Evolutionary conservation across 805 yeast species (phyloP).

Genomic region (Monosporozyma yasuniensis): DNA sequence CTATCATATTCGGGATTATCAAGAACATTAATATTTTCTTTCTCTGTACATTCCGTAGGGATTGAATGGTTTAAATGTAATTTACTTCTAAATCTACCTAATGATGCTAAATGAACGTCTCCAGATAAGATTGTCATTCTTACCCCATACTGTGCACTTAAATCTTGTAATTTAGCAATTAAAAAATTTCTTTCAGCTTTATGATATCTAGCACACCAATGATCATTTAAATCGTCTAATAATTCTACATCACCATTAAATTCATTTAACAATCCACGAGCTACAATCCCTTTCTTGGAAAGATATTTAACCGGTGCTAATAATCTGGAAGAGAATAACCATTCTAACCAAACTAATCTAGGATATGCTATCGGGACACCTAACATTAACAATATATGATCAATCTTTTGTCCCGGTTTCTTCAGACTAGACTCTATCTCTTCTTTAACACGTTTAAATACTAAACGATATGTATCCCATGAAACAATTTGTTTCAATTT

Average conservation of each 20-base stretch:
- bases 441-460: conserved; percentile 49
- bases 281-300: conserved; percentile 52
- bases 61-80: conserved; percentile 37
- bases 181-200: conserved; percentile 75
- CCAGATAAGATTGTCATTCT: conserved; percentile 84
- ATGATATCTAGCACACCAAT: conserved; percentile 90
- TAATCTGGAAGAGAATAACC: conserved; percentile 51
- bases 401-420: conserved; percentile 37
- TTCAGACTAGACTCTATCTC: conserved; percentile 38
- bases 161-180: conserved; percentile 49
- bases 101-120: conserved; percentile 83
- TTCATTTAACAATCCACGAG: conserved; percentile 73
- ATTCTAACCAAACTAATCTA: conserved; percentile 83
- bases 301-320: conserved; percentile 56
- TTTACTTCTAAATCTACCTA: conserved; percentile 66
- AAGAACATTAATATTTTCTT: conserved; percentile 34
- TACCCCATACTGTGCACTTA: conserved; percentile 55
- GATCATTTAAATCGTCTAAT: conserved; percentile 88
- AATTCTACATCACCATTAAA: conserved; percentile 89
- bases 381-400: conserved; percentile 72
- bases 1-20: conserved; percentile 59
- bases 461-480: conserved; percentile 44
- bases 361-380: conserved; percentile 97
- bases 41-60: conserved; percentile 27
- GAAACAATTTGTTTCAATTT: conserved; percentile 49